Evolutionary conservation across 2,329 filamentous ascomycete species (phyloP).

Genomic region (Lithohypha guttulata): DNA sequence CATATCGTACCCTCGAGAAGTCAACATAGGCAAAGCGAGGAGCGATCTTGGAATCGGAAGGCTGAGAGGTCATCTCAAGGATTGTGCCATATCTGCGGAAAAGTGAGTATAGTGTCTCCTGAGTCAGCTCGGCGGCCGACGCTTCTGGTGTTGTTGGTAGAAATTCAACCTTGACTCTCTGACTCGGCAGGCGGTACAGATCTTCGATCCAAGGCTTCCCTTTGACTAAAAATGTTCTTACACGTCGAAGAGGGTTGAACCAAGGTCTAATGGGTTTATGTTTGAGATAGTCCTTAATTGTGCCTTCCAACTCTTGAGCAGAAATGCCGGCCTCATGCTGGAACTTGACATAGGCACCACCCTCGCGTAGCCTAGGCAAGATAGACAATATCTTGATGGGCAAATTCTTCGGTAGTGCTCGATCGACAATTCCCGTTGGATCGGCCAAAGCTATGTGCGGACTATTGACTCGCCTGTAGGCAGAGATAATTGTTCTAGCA

Average conservation of each 20-base stretch:
- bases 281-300: constrained; percentile 52
- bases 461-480: constrained; percentile 32
- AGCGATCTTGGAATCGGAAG: constrained; percentile 72
- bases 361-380: constrained; percentile 76
- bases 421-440: constrained; percentile 44
- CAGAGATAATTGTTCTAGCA: constrained; percentile 25
- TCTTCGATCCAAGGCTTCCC: constrained; percentile 93
- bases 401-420: constrained; percentile 52
- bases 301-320: constrained; percentile 47
- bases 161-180: constrained; percentile 72
- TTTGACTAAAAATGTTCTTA: constrained; percentile 62
- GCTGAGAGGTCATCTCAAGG: constrained; percentile 69
- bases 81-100: constrained; percentile 89
- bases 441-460: constrained; percentile 44
- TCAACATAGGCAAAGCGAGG: constrained; percentile 73
- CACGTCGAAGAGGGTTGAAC: constrained; percentile 71
- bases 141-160: constrained; percentile 60
- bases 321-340: constrained; percentile 41
- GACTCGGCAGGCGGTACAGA: constrained; percentile 68
- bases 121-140: constrained; percentile 65
- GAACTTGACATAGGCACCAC: constrained; percentile 88
- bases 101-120: constrained; percentile 75
- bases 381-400: constrained; percentile 68
- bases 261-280: constrained; percentile 70
- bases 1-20: constrained; percentile 61